Evolutionary conservation across 805 yeast genomes (phyloP).

Genomic region (Nakazawaea ishiwadae): DNA sequence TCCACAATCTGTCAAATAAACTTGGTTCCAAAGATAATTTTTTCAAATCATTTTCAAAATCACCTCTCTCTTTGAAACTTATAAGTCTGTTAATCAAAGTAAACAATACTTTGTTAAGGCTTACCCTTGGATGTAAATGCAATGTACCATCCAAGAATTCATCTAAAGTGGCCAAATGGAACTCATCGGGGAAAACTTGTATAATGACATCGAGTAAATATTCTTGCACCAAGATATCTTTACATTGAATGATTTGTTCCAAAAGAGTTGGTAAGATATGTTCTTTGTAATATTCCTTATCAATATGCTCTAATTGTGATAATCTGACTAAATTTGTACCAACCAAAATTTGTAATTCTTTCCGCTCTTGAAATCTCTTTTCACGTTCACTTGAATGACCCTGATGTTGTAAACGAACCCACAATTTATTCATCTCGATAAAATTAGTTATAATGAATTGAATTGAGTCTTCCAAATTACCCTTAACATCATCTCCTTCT

Average conservation of each 20-base stretch:
- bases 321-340: conserved; percentile 90
- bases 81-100: conserved; percentile 72
- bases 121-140: conserved; percentile 66
- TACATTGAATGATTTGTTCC: conserved; percentile 89
- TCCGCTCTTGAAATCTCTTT: conserved; percentile 72
- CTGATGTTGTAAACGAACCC: conserved; percentile 96
- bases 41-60: conserved; percentile 13
- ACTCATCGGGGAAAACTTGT: conserved; percentile 93
- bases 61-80: conserved; percentile 41
- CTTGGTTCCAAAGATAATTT: conserved; percentile 16
- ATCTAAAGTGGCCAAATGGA: conserved; percentile 73
- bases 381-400: conserved; percentile 83
- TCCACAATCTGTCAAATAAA: conserved; percentile 64
- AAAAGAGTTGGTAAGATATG: conserved; percentile 72
- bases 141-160: conserved; percentile 60
- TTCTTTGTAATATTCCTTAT: conserved; percentile 39
- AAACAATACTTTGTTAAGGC: conserved; percentile 58
- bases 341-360: conserved; percentile 84
- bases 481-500: conserved; percentile 19
- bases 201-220: conserved; percentile 86
- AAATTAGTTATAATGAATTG: conserved; percentile 81
- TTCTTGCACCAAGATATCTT: conserved; percentile 88
- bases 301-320: conserved; percentile 78
- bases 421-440: conserved; percentile 94
- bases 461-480: conserved; percentile 60